Base-by-base conservation (phyloP, 768 basidiomycete species). In the Tricholoma sp. region DNA sequence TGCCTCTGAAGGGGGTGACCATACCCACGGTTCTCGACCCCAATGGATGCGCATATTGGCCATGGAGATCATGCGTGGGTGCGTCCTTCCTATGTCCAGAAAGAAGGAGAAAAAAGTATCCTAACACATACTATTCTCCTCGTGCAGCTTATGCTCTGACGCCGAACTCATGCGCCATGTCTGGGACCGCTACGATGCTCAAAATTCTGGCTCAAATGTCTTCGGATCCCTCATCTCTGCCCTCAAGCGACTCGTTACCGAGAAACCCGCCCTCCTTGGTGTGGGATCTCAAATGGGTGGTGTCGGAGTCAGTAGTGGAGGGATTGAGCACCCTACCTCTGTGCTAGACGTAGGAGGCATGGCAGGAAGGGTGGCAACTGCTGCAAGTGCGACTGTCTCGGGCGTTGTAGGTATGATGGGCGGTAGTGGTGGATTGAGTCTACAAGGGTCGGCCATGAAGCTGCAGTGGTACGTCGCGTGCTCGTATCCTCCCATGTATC, bases 21-120 rank as follows among this genome's bases (percentile, higher is more conserved):
- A 71, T 29, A 71, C 73, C 22, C 73, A 77, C 31, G 56, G 63
- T 5, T 67, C 74, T 5, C 79, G 84, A 27, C 90, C 93, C 0
- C 69, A 77, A 29, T 98, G 95, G 94, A 89, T 93, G 78, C 78
- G 94, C 14, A 92, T 96, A 0, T 78, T 98, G 8, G 86, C 92
- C 1, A 86, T 96, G 85, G 95, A 98, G 68, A 88, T 94, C 46
- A 85, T 96, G 75, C 78, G 94, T 69, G 95, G 93, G 86, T 89
- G 64, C 35, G 72, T 59, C 10, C 10, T 24, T 41, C 9, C 29
- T 16, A 32, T 32, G 29, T 8, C 19, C 27, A 10, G 19, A 9
- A 10, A 37, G 3, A 24, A 57, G 29, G n/a, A 18, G 35, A 52
- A 50, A 18, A 22, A 7, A 37, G 35, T 46, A 54, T 45, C 24